Base-by-base conservation (phyloP, 2,329 filamentous ascomycete species). In the Acephala macrosclerotiorum region DNA sequence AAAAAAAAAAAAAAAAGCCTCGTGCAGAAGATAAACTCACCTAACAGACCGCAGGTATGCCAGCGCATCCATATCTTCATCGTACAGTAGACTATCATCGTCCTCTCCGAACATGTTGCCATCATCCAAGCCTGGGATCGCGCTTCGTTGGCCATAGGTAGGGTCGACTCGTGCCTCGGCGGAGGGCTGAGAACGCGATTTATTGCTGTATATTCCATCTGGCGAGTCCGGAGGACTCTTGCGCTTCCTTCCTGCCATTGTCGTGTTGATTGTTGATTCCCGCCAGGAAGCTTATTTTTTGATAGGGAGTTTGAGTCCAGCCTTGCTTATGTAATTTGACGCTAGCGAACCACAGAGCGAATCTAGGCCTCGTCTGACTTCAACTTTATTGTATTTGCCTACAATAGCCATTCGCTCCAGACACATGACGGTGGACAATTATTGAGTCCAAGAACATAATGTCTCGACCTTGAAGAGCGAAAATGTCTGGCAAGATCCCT, bases 21-120 rank as follows among this genome's bases (percentile, higher is more conserved):
- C 55, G 65, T 26, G 35, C 4, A 36, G 58, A 40, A 12, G 40
- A 49, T 55, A 57, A 61, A 75, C 85, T 84, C 81, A 92, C 90
- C 90, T 85, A 63, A 93, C 91, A 77, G 89, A 87, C 71, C 83
- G 84, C 66, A 94, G 78, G 79, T 94, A 94, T 60, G 87, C 88
- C 73, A 93, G 79, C 1, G 90, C 76, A 77, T 91, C 89, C 36
- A 83, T 80, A 61, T 89, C 86, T 58, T 90, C 88, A 57, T 91
- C 89, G 70, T 90, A 91, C 63, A 90, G 88, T 0, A 89, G 79
- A 65, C 29, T 33, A 33, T 90, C 88, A 45, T 87, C 84, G 58
- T 85, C 85, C 11, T 73, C 74, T 56, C 58, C 68, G 45, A 60
- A 38, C 3, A 42, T 26, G 76, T 47, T 80, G 77, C 75, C 65